These are phyloP conservation scores for Hemisphaericaspora lyxosophila DNA, from an alignment of 1,139 yeast species.

Conservation along the genomic window DNA sequence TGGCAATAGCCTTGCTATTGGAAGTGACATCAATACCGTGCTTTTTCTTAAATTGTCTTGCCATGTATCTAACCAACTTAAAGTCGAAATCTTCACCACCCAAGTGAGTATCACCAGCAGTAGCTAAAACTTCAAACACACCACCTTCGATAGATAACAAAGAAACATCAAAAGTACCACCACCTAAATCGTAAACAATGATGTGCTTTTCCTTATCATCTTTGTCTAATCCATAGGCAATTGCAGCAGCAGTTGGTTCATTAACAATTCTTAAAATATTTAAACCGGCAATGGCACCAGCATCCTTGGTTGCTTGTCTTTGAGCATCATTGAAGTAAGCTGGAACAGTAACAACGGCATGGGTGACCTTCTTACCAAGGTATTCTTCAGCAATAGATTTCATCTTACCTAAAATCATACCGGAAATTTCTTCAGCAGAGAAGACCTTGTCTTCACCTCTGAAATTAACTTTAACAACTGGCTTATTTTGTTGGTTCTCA, in stretches of 20 bases:
- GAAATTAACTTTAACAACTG: conserved; percentile 71
- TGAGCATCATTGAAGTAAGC: conserved; percentile 98
- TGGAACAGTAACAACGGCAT: conserved; percentile 95
- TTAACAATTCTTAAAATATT: conserved; percentile 92
- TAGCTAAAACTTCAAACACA: conserved; percentile 52
- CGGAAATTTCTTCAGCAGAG: conserved; percentile 88
- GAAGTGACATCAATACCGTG: conserved; percentile 71
- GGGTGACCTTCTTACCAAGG: conserved; percentile 84
- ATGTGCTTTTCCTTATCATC: conserved; percentile 53
- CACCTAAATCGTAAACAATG: conserved; percentile 54
- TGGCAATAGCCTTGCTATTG: conserved; percentile 79
- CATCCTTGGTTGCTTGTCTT: conserved; percentile 98
- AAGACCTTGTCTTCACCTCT: conserved; percentile 68
- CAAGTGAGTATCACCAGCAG: conserved; percentile 57
- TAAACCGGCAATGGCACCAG: conserved; percentile 95
- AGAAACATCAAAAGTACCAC: conserved; percentile 56
- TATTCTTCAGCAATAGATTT: conserved; percentile 91
- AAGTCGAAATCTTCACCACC: conserved; percentile 95
- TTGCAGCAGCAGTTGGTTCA: conserved; percentile 98
- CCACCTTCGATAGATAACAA: conserved; percentile 53
- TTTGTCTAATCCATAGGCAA: conserved; percentile 95
- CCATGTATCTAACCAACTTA: conserved; percentile 82
- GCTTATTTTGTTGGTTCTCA: conserved; percentile 70
- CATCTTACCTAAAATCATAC: conserved; percentile 91
- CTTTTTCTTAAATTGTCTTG: conserved; percentile 85